Conservation (phyloP, 306 rosid genomes). For the Neltuma alba region DNA sequence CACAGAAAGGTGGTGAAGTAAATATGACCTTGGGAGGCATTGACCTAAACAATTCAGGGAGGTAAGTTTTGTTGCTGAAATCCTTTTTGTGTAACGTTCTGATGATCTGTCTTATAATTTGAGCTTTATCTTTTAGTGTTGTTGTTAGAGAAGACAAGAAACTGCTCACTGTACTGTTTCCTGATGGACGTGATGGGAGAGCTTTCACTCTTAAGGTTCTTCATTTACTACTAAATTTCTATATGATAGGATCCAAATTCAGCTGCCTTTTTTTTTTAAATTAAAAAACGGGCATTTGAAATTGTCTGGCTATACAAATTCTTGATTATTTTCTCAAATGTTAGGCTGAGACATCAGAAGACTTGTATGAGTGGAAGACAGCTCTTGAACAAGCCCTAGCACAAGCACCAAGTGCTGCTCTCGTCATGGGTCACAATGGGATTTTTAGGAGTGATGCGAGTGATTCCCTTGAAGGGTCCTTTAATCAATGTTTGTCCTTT, state of each 20-base stretch:
- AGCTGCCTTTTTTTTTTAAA: slow-evolving; percentile 15
- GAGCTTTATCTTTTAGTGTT: slow-evolving; percentile 65
- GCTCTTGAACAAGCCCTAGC: slow-evolving; percentile 98
- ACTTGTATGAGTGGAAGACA: slow-evolving; percentile 93
- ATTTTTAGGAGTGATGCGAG: slow-evolving; percentile 82
- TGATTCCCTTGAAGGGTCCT: slow-evolving; percentile 90
- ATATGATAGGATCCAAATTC: neutral
- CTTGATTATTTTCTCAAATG: slow-evolving; percentile 28
- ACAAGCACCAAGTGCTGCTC: slow-evolving; percentile 99
- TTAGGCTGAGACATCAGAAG: slow-evolving; percentile 97
- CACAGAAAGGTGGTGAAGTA: slow-evolving; percentile 97
- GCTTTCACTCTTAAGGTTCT: slow-evolving; percentile 98
- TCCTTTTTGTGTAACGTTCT: slow-evolving; percentile 21
- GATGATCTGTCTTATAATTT: slow-evolving; percentile 32
- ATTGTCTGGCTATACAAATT: slow-evolving; percentile 11
- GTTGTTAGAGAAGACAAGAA: slow-evolving; percentile 99
- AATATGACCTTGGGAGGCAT: slow-evolving; percentile 97
- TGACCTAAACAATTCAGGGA: slow-evolving; percentile 98
- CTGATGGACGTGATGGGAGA: slow-evolving; percentile 99
- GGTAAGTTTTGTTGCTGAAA: slow-evolving; percentile 52
- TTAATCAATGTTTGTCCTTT: slow-evolving; percentile 83
- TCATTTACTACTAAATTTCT: slow-evolving; percentile 25
- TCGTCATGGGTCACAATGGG: slow-evolving; percentile 98
- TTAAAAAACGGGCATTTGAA: neutral
- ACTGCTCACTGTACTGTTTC: slow-evolving; percentile 94